phyloP scores from a whole-genome alignment of 306 rosid species.

The Cicer yamashitae region DNA sequence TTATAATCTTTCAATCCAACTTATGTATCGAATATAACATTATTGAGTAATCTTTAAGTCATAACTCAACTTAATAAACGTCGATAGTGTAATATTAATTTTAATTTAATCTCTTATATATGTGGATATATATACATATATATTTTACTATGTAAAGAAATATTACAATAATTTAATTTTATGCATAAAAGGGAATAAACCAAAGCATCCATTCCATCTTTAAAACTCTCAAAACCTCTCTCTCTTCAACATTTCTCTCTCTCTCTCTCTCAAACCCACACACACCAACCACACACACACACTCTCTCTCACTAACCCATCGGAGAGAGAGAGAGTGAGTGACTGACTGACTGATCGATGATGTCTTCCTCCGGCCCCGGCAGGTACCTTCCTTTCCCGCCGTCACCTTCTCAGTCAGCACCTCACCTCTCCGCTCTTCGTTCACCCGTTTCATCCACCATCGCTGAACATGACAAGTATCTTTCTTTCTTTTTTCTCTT shows the following conservation, averaged over 20 bases:
- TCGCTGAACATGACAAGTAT: constrained; percentile 87
- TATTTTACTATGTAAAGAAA: no score
- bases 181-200: constrained; percentile 11
- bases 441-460: constrained; percentile 69
- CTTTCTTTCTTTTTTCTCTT: background rate
- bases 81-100: no score
- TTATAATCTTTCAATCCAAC: no score
- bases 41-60: no score
- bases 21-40: no score
- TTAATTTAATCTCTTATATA: no score
- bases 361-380: constrained; percentile 64
- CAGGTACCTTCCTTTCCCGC: constrained; percentile 90
- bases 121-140: no score
- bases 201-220: background rate
- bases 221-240: constrained; percentile 12
- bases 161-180: no score
- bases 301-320: background rate
- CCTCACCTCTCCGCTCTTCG: constrained; percentile 79
- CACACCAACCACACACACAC: constrained; percentile 27
- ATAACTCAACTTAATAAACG: no score
- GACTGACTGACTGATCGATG: constrained; percentile 32
- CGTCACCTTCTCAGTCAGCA: constrained; percentile 70
- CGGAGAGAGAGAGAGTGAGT: background rate
- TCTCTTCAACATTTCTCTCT: constrained; percentile 1
- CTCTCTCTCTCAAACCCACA: background rate